Conservation (phyloP, 768 basidiomycete species). For the Cystobasidium onofrii region DNA sequence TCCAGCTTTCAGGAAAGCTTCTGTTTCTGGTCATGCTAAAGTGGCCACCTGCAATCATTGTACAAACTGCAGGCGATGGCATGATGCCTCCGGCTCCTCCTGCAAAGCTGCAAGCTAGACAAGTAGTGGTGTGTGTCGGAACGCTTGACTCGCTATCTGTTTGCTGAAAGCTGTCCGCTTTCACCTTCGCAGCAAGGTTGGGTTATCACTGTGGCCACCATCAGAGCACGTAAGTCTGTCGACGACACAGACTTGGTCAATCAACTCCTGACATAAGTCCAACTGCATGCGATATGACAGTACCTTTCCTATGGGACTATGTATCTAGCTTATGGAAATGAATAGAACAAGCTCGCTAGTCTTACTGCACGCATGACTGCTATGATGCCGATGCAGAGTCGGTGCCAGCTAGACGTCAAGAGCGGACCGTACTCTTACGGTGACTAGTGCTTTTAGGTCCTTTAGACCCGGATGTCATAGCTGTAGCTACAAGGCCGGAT, state of each 20-base stretch:
- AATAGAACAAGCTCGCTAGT: neutral
- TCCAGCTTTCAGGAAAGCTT: too few relatives aligned
- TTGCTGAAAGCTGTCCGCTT: neutral
- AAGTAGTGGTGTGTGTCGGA: neutral
- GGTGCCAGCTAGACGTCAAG: neutral
- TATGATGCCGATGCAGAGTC: neutral
- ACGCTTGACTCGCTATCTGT: neutral
- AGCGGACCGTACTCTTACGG: neutral
- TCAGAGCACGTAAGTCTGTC: neutral
- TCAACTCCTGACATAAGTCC: neutral
- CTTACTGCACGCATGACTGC: neutral
- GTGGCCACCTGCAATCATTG: too few relatives aligned
- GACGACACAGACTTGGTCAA: neutral
- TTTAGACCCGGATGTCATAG: too few relatives aligned
- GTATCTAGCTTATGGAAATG: constrained; percentile 7
- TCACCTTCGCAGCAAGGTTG: constrained; percentile 2
- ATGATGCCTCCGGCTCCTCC: neutral
- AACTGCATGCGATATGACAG: neutral
- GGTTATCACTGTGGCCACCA: constrained; percentile 18
- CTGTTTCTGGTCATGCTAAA: too few relatives aligned
- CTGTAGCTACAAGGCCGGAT: too few relatives aligned
- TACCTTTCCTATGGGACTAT: constrained; percentile 25
- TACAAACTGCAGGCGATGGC: neutral
- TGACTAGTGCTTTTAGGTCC: too few relatives aligned
- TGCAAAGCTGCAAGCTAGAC: neutral